Evolutionary conservation across 1,139 yeast species (phyloP).

Genomic region (Scheffersomyces segobiensis): DNA sequence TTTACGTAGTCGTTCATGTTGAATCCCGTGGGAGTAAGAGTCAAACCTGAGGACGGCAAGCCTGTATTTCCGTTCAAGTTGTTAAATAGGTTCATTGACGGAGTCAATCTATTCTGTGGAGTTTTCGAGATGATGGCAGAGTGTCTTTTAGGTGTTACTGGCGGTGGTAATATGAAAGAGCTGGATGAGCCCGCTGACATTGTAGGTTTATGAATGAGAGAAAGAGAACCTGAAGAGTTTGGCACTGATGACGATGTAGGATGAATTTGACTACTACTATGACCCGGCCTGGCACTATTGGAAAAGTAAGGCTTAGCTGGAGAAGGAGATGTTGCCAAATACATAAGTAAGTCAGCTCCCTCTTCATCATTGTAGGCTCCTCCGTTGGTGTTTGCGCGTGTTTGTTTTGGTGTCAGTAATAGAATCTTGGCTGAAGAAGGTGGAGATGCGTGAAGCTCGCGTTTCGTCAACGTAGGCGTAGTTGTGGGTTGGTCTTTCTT

Average conservation of each 20-base stretch:
- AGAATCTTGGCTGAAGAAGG: conserved; percentile 16
- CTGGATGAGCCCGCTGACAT: conserved; percentile 9
- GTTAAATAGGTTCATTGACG: conserved; percentile 38
- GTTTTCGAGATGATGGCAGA: conserved; percentile 32
- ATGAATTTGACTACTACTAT: conserved; percentile 5
- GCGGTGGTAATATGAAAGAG: conserved; percentile 42
- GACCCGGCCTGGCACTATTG: conserved; percentile 33
- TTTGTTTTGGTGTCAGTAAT: conserved; percentile 42
- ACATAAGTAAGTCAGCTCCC: conserved; percentile 83
- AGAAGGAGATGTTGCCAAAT: conserved; percentile 83
- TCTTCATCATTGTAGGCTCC: conserved; percentile 53
- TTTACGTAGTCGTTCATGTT: conserved; percentile 83
- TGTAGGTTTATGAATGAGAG: conserved; percentile 9
- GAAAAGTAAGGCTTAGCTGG: conserved; percentile 52
- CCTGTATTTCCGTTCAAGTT: conserved; percentile 25
- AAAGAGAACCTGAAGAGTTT: conserved; percentile 13
- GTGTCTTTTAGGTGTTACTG: conserved; percentile 49
- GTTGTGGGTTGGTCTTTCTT: conserved; percentile 19
- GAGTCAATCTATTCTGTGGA: conserved; percentile 47
- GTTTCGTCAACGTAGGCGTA: conserved; percentile 36
- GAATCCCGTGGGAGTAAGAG: conserved; percentile 67
- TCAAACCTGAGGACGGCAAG: conserved; percentile 46
- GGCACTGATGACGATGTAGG: conserved; percentile 15
- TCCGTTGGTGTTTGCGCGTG: conserved; percentile 11
- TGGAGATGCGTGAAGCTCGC: conserved; percentile 9